Base-by-base conservation (phyloP, 768 basidiomycete species). In the Rossbeevera mucosa region DNA sequence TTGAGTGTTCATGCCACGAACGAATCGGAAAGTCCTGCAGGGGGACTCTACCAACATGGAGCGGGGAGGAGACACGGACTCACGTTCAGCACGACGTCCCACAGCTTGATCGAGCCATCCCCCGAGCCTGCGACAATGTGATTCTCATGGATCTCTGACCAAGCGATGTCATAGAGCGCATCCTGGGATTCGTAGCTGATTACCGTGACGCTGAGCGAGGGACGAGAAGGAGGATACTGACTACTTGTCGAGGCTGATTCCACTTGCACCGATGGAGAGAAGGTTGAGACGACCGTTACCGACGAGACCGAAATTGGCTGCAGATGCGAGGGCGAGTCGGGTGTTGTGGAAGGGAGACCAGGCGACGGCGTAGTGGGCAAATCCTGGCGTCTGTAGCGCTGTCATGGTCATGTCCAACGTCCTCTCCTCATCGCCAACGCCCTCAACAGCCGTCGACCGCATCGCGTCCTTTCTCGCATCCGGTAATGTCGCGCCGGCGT, bases 71-170 rank as follows among this genome's bases (percentile, higher is more conserved):
- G 7, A 30, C 16, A 44, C n/a, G n/a, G 12, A 59, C 74, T 62
- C 71, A 94, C 93, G 62, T 92, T 86, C 45, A 96, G 74, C 74
- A 83, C 81, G 21, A 90, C 74, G 66, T 97, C 95, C 90, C 94
- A 97, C 26, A 97, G 73, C 65, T 84, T 85, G 62, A 96, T 78
- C 13, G 90, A 88, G 2, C 94, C 94, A 63, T 96, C 92, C 43
- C 92, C 95, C 8, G 91, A 93, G 1, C 82, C 88, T 1, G 91
- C 84, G 2, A 89, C 86, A 31, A 98, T 71, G 64, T 98, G 95
- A 64, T 95, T 93, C 72, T 95, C 94, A 69, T 96, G 91, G 28
- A 83, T 70, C 72, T 98, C 95, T 30, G 91, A 94, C 94, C 94
- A 98, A 1, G 94, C 92, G 44, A 93, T 73, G 63, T 94, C 93